These are phyloP conservation scores for Saturnispora besseyi DNA, from an alignment of 805 yeast genomes.

Conservation along the genomic window DNA sequence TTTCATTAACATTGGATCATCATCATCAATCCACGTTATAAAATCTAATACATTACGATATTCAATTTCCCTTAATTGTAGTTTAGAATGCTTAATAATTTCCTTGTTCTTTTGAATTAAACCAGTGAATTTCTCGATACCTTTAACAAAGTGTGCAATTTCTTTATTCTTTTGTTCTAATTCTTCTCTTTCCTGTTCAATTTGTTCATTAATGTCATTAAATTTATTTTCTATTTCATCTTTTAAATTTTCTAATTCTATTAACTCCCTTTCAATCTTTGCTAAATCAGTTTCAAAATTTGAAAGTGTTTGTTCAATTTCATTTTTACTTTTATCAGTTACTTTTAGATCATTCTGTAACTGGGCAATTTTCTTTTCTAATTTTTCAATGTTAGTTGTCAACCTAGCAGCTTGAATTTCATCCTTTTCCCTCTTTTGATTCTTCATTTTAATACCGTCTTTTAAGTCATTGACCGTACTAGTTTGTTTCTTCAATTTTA, in stretches of 20 bases:
- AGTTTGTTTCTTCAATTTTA: constrained; percentile 66
- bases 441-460: constrained; percentile 54
- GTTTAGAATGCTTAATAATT: constrained; percentile 27
- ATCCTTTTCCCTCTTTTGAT: constrained; percentile 48
- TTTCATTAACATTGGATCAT: constrained; percentile 17
- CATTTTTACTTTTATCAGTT: constrained; percentile 28
- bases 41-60: constrained; percentile 47
- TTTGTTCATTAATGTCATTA: constrained; percentile 43
- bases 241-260: constrained; percentile 32
- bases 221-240: constrained; percentile 7
- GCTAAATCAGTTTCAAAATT: constrained; percentile 20
- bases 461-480: constrained; percentile 71
- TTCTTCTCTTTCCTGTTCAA: constrained; percentile 55
- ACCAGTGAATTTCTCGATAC: constrained; percentile 23
- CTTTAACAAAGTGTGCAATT: constrained; percentile 28
- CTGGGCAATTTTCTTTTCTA: constrained; percentile 37
- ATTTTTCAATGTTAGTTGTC: constrained; percentile 54
- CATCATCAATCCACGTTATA: constrained; percentile 42
- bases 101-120: constrained; percentile 25
- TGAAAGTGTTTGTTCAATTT: constrained; percentile 25
- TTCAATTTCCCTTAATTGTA: constrained; percentile 25
- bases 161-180: constrained; percentile 31
- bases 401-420: constrained; percentile 49
- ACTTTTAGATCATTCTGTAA: constrained; percentile 38
- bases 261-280: constrained; percentile 31